Evolutionary conservation across 169 alveolate species (phyloP).

Genomic region (Eimeria mitis): DNA sequence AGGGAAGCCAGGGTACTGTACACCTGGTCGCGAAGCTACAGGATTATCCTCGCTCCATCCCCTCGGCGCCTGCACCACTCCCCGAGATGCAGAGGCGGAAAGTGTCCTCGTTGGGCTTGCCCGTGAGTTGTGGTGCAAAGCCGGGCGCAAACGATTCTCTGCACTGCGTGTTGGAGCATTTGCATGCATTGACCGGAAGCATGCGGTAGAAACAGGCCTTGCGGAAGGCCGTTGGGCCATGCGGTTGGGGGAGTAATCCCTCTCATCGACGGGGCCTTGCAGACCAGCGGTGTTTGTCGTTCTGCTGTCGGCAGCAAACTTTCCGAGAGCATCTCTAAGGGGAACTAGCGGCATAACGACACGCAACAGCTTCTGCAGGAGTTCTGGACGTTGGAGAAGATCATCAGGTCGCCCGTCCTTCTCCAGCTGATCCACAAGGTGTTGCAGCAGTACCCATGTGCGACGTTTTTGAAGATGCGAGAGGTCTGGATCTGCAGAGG

Average conservation of each 20-base stretch:
- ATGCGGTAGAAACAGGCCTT: slow-evolving; percentile 14
- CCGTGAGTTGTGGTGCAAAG: not conserved
- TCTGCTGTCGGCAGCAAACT: not conserved
- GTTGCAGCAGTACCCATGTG: slow-evolving; percentile 63
- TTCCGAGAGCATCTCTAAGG: not conserved
- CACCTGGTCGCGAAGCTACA: not conserved
- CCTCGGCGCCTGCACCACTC: not conserved
- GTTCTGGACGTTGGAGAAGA: slow-evolving; percentile 38
- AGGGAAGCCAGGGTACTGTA: slow-evolving; percentile 1
- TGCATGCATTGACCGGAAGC: not conserved
- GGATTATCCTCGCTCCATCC: not conserved
- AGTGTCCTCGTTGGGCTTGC: not conserved
- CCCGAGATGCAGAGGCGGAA: not conserved
- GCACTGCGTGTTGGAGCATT: not conserved
- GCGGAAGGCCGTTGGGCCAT: not conserved
- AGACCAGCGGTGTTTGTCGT: not conserved
- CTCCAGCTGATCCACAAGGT: slow-evolving; percentile 60
- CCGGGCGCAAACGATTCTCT: not conserved
- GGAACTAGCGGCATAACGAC: slow-evolving; percentile 30
- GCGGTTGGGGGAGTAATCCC: not conserved
- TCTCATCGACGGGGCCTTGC: not conserved
- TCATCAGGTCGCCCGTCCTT: slow-evolving; percentile 17
- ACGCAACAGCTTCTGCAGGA: slow-evolving; percentile 37
- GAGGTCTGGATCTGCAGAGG: not conserved
- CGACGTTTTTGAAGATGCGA: slow-evolving; percentile 61